Evolutionary conservation across 805 yeast genomes (phyloP), one percentile per base, ranked within the genome.

Genomic region (Metschnikowia henanensis): DNA sequence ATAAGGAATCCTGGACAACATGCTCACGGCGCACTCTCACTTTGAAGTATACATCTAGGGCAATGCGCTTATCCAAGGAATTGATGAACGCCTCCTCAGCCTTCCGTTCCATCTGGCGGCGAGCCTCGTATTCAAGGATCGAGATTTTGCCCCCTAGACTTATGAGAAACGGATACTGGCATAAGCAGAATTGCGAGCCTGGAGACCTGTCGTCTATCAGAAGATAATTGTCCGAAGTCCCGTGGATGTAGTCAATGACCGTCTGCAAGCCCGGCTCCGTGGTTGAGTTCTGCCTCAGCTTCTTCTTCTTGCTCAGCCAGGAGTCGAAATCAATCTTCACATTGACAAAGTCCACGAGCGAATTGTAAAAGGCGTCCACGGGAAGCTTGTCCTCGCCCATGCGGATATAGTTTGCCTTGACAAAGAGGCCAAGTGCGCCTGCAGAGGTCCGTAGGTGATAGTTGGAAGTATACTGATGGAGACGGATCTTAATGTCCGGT

Each of bases 61-160:
- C 78, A 16, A 73, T 69, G 40, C 82, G 73, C 39, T 77, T 75
- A 52, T 84, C 87, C 23, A 89, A 57, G 0, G 96, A 83, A 40
- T 77, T 79, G 31, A 90, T 76, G 55, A 90, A 90, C 0, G 96
- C 96, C 59, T 87, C 92, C 55, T 89, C 96, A 0, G 96, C 96
- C 55, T 84, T 83, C 41, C 84, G 68, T 55, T 86, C 94, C 96
- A 90, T 90, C 41, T 79, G 84, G 36, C 84, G 64, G 49, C 81
- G 76, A 0, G 92, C 89, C 58, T 89, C 96, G 59, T 87, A 82
- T 53, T 87, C 95, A 50, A 92, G 65, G 2, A 92, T 80, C 0
- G 84, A 73, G 2, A 90, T 84, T 61, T 92, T 92, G 1, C 89
- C 77, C 0, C 95, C 97, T 46, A 92, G 63, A 0, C 95, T 82